A percentile compares a stretch with the other conserved stretches of the same genome.
These are phyloP conservation scores for Phytopythium chamaehyphon DNA, from an alignment of 352 stramenopile species.

Conservation along the genomic window DNA sequence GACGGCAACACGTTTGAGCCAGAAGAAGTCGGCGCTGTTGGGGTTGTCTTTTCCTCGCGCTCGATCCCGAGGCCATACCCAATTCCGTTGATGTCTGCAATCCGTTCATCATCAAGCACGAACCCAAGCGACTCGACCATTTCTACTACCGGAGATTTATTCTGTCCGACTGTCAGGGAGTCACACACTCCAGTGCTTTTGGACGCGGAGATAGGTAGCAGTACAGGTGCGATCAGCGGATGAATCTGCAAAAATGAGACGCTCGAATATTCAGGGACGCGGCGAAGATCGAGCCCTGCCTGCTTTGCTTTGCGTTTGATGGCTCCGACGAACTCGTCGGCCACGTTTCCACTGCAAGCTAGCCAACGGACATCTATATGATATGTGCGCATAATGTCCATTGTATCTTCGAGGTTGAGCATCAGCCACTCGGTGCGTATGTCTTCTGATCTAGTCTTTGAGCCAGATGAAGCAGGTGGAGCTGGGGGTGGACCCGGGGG, in stretches of 20 bases:
- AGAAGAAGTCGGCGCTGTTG: not conserved
- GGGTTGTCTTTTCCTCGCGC: slow-evolving; percentile 16
- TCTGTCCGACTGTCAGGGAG: slow-evolving; percentile 4
- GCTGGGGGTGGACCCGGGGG: not conserved
- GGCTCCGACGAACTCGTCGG: slow-evolving; percentile 69
- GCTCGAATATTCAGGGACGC: slow-evolving; percentile 72
- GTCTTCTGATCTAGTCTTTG: slow-evolving; percentile 22
- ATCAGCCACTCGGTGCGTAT: slow-evolving; percentile 71
- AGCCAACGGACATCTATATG: slow-evolving; percentile 77
- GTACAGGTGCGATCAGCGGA: slow-evolving; percentile 59
- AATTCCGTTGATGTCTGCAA: slow-evolving; percentile 60
- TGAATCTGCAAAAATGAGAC: slow-evolving; percentile 74
- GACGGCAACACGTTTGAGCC: not conserved
- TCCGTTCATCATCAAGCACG: slow-evolving; percentile 61
- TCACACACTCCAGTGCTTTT: slow-evolving; percentile 14
- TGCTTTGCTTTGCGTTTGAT: slow-evolving; percentile 67
- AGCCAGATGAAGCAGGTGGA: not conserved
- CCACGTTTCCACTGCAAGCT: slow-evolving; percentile 68
- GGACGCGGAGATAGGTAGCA: slow-evolving; percentile 31
- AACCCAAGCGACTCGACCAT: slow-evolving; percentile 53
- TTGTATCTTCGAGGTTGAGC: slow-evolving; percentile 58
- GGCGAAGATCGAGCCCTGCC: slow-evolving; percentile 53
- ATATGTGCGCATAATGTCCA: slow-evolving; percentile 52
- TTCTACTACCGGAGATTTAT: slow-evolving; percentile 21
- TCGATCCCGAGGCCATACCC: slow-evolving; percentile 65